phyloP scores from a whole-genome alignment of 2,329 filamentous ascomycete species.

The Nigrospora osmanthi region DNA sequence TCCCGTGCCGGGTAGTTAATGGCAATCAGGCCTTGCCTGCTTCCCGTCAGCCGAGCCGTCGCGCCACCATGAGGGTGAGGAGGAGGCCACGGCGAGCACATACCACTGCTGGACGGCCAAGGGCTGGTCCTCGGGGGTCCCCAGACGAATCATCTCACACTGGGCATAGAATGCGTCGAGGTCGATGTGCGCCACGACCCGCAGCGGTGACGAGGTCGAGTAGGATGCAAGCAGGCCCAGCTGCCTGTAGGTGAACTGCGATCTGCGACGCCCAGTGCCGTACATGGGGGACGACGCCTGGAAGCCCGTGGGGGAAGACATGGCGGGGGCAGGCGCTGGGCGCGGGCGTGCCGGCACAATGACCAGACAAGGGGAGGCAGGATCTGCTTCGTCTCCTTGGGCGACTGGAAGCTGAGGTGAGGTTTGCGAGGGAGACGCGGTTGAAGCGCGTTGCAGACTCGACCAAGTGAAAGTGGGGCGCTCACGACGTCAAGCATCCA shows the following conservation, averaged over 20 bases:
- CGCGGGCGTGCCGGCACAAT: too few relatives aligned
- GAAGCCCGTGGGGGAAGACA: not conserved
- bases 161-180: slow-evolving; percentile 97
- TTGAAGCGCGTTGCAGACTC: too few relatives aligned
- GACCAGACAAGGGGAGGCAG: too few relatives aligned
- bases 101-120: slow-evolving; percentile 92
- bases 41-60: slow-evolving; percentile 7
- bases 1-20: slow-evolving; percentile 89
- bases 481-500: too few relatives aligned
- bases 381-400: too few relatives aligned
- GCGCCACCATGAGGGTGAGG: not conserved
- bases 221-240: slow-evolving; percentile 1
- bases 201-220: slow-evolving; percentile 1
- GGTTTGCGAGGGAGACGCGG: too few relatives aligned
- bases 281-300: not conserved
- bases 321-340: too few relatives aligned
- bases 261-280: not conserved
- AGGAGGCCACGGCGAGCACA: slow-evolving; percentile 9
- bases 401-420: too few relatives aligned
- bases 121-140: slow-evolving; percentile 65
- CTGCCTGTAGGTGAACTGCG: slow-evolving; percentile 1
- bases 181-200: slow-evolving; percentile 35
- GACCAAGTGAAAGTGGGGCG: too few relatives aligned
- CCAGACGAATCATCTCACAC: slow-evolving; percentile 86
- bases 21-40: slow-evolving; percentile 82